phyloP scores from a whole-genome alignment of 169 alveolate species.

The Pseudocohnilembus persalinus region DNA sequence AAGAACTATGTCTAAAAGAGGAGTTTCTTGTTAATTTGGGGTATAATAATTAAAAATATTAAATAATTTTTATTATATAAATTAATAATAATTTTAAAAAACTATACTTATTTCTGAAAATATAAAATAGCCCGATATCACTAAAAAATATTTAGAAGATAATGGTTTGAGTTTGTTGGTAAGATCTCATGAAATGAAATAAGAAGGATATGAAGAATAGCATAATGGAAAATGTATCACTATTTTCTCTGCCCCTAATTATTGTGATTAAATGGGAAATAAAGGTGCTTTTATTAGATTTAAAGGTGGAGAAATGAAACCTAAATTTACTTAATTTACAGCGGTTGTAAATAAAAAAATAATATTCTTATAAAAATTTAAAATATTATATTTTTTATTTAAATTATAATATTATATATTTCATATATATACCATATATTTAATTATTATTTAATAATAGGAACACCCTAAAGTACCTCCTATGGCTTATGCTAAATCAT shows the following conservation, averaged over 20 bases:
- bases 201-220: conserved; percentile 97
- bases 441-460: conserved; percentile 6
- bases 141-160: not conserved
- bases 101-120: no score
- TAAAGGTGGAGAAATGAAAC: conserved; percentile 90
- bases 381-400: not conserved
- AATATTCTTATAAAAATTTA: not conserved
- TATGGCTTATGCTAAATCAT: conserved; percentile 90
- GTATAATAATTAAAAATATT: conserved; percentile 78
- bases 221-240: conserved; percentile 97
- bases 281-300: conserved; percentile 94
- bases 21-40: conserved; percentile 96
- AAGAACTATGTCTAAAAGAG: conserved; percentile 97
- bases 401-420: not conserved
- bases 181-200: conserved; percentile 98
- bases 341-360: conserved; percentile 79
- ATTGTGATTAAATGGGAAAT: conserved; percentile 99
- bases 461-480: conserved; percentile 94
- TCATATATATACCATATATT: not conserved
- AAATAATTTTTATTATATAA: not conserved
- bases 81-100: no score
- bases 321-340: conserved; percentile 87
- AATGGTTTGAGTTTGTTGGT: conserved; percentile 87
- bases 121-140: not conserved
- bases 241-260: conserved; percentile 99